These are phyloP conservation scores for Bipolaris cookei DNA, from an alignment of 2,329 filamentous ascomycete genomes.

Conservation along the genomic window DNA sequence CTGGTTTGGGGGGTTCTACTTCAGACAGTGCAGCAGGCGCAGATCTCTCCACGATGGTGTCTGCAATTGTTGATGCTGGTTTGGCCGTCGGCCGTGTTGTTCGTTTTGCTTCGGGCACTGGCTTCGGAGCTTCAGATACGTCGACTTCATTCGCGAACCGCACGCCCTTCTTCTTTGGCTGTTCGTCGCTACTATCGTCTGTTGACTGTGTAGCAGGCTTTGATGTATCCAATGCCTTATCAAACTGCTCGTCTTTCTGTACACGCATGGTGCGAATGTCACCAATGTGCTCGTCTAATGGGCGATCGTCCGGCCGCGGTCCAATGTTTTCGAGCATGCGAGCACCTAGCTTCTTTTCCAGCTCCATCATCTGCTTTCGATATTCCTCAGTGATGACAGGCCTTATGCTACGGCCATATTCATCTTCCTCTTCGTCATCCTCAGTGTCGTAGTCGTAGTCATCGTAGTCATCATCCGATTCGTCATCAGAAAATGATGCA, in stretches of 20 bases:
- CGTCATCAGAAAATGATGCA: slow-evolving; percentile 58
- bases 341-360: slow-evolving; percentile 77
- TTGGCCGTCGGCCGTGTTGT: slow-evolving; percentile 3
- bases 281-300: slow-evolving; percentile 56
- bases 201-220: slow-evolving; percentile 4
- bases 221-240: slow-evolving; percentile 25
- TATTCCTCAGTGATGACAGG: slow-evolving; percentile 76
- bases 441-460: slow-evolving; percentile 52
- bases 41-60: slow-evolving; percentile 45
- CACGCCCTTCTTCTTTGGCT: slow-evolving; percentile 68
- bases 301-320: slow-evolving; percentile 51
- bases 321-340: slow-evolving; percentile 64
- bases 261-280: slow-evolving; percentile 64
- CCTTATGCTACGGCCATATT: slow-evolving; percentile 74
- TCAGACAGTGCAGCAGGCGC: slow-evolving; percentile 17
- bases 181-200: slow-evolving; percentile 11
- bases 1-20: slow-evolving; percentile 30
- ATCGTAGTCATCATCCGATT: slow-evolving; percentile 50
- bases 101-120: slow-evolving; percentile 29
- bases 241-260: slow-evolving; percentile 49
- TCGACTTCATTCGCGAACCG: slow-evolving; percentile 79
- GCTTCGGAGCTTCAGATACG: slow-evolving; percentile 61
- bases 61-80: slow-evolving; percentile 39
- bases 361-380: slow-evolving; percentile 79
- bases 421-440: slow-evolving; percentile 73